Evolutionary conservation across 2,329 filamentous ascomycete genomes (phyloP).

Genomic region (Phyllosticta paracitricarpa): DNA sequence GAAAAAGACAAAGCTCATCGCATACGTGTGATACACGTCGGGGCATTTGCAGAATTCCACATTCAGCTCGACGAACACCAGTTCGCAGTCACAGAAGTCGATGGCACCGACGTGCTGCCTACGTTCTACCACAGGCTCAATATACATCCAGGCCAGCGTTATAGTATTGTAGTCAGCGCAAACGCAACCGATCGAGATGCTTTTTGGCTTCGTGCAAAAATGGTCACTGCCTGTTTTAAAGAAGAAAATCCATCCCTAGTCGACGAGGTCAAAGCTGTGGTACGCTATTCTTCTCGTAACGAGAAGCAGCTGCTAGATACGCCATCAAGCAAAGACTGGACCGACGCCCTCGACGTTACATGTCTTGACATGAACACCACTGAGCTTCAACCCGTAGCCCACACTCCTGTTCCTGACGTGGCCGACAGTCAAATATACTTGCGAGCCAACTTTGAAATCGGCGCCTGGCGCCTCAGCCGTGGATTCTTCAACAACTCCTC

Average conservation of each 20-base stretch:
- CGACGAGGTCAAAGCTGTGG: slow-evolving; percentile 40
- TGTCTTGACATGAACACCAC: slow-evolving; percentile 44
- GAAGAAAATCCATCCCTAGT: slow-evolving; percentile 38
- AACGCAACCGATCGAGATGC: slow-evolving; percentile 25
- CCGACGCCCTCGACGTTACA: slow-evolving; percentile 36
- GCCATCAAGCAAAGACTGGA: slow-evolving; percentile 41
- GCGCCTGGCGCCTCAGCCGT: slow-evolving; percentile 47
- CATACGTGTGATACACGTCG: slow-evolving; percentile 62
- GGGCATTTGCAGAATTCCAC: slow-evolving; percentile 51
- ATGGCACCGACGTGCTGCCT: slow-evolving; percentile 53
- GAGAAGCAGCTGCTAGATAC: too few relatives aligned
- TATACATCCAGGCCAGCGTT: slow-evolving; percentile 59
- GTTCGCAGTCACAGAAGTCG: slow-evolving; percentile 54
- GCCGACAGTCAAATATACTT: slow-evolving; percentile 46
- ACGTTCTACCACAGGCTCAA: slow-evolving; percentile 47
- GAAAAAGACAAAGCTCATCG: slow-evolving; percentile 52
- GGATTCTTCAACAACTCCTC: slow-evolving; percentile 50
- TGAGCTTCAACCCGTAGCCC: slow-evolving; percentile 36
- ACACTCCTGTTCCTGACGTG: slow-evolving; percentile 33
- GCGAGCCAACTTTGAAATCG: slow-evolving; percentile 50
- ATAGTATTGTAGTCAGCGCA: slow-evolving; percentile 53
- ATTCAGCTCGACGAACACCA: slow-evolving; percentile 54
- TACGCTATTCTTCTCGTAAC: slow-evolving; percentile 32
- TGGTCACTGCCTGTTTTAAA: slow-evolving; percentile 51
- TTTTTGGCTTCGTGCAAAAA: slow-evolving; percentile 45